Base-by-base conservation (phyloP, 305 asterid species). In the Solanum aculeatissimum region DNA sequence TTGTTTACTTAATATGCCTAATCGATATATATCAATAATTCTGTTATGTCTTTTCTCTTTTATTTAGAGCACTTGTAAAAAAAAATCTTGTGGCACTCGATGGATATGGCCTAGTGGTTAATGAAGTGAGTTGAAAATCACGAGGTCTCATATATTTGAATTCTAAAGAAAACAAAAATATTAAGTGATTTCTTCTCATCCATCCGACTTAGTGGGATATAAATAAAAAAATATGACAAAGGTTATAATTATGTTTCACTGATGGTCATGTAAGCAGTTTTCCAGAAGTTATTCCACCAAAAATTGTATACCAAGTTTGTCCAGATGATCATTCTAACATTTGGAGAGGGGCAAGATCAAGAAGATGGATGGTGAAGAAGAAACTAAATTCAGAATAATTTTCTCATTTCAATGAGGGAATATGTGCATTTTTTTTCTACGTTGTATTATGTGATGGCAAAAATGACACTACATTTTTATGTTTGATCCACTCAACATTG, bases 271-370 rank as follows among this genome's bases (percentile, higher is more conserved):
- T 49, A 42, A 89, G 91, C 96, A 92, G 98, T 78, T 83, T 91
- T 13, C 94, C 98, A 78, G 87, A 90, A 81, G 84, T 89, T 82
- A 89, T 84, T 83, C 85, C 89, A 14, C 93, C 83, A 25, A 95
- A 91, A 88, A 91, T 95, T 83, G 94, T 93, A 75, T 95, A 94
- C 84, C 94, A 91, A 81, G 86, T 94, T 16, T 95, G 97, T 81
- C 98, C 97, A 65, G 98, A 95, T 83, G 97, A 94, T 16, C 79
- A 86, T 51, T 96, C 98, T 57, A 95, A 94, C 70, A 91, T 94
- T 47, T 94, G 98, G 98, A 90, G 95, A 57, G 8, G 27, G 9
- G 12, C 13, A 57, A 57, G 63, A 90, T 88, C 96, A 60, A 83
- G 92, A 85, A 84, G 88, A 86, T 62, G 85, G 88, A 83, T 47